A percentile compares a stretch with the other conserved stretches of the same genome.
Evolutionary conservation across 2,329 filamentous ascomycete species (phyloP).

Genomic region (Pseudogymnoascus verrucosus): DNA sequence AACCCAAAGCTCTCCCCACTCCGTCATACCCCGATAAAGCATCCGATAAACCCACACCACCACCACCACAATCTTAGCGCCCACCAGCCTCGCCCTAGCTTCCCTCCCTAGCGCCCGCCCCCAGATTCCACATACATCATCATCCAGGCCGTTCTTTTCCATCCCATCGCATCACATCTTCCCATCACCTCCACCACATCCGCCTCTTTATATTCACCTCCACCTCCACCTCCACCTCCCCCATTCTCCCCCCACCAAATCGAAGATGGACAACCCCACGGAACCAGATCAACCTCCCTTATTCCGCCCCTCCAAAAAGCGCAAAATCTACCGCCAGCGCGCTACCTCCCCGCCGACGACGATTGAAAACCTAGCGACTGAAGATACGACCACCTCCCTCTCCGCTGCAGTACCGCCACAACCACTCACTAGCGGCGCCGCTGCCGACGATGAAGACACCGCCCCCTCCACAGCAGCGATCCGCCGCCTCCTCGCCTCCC

Average conservation of each 20-base stretch:
- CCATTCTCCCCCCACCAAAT: neutral
- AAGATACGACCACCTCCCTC: no score
- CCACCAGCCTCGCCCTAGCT: neutral
- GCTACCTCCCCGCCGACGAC: conserved; percentile 25
- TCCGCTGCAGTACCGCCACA: conserved; percentile 9
- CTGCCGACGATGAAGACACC: conserved; percentile 26
- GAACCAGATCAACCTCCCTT: conserved; percentile 15
- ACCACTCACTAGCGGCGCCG: conserved; percentile 13
- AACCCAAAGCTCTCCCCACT: neutral
- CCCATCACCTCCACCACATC: no score
- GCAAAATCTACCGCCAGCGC: conserved; percentile 51
- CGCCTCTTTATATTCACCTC: no score
- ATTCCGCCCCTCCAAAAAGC: conserved; percentile 52
- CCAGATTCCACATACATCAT: neutral
- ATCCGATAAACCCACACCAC: neutral
- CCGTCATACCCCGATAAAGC: neutral
- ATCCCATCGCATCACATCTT: neutral
- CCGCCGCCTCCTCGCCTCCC: conserved; percentile 44
- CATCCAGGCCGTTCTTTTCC: neutral
- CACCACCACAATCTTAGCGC: neutral
- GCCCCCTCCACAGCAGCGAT: conserved; percentile 42
- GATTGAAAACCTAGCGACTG: no score
- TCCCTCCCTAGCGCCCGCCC: neutral
- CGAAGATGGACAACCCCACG: neutral
- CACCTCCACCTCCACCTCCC: neutral